A percentile compares a stretch with the other conserved stretches of the same genome.
Conservation (phyloP, 169 alveolate genomes). For the Cryptosporidium bovis region DNA sequence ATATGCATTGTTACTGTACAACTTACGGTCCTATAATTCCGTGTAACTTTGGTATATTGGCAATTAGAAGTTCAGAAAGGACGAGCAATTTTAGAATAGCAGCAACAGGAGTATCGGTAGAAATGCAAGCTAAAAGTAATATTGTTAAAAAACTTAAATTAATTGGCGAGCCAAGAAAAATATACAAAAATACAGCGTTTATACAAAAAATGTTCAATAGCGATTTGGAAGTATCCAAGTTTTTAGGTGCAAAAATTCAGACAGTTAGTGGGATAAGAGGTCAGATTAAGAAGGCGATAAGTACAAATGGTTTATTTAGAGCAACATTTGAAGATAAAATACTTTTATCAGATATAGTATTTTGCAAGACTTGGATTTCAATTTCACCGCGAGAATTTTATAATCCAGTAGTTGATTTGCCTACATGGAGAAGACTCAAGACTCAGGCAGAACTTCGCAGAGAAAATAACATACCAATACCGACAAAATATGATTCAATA, state of each 20-base stretch:
- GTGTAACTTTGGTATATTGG: conserved; percentile 90
- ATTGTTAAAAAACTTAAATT: conserved; percentile 94
- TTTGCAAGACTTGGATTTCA: conserved; percentile 93
- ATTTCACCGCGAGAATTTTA: conserved; percentile 78
- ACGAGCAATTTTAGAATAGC: conserved; percentile 93
- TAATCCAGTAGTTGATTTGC: conserved; percentile 81
- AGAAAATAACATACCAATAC: conserved; percentile 75
- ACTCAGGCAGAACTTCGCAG: conserved; percentile 79
- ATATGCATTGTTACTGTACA: conserved; percentile 94
- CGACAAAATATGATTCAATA: conserved; percentile 74
- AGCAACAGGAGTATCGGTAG: conserved; percentile 95
- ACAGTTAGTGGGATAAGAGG: conserved; percentile 99
- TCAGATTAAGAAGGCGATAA: conserved; percentile 94
- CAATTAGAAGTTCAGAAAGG: conserved; percentile 84
- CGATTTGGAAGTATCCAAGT: conserved; percentile 97
- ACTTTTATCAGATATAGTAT: conserved; percentile 95
- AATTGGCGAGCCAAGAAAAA: conserved; percentile 97
- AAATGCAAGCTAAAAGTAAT: conserved; percentile 86
- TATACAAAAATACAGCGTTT: conserved; percentile 97
- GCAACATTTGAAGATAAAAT: conserved; percentile 99
- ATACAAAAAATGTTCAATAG: conserved; percentile 98
- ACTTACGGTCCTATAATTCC: conserved; percentile 97
- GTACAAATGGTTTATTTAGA: conserved; percentile 95
- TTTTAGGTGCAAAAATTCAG: conserved; percentile 95
- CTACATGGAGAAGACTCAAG: conserved; percentile 80